phyloP scores from a whole-genome alignment of 1,284 basidiomycete species.

The Boletus subluridellus region DNA sequence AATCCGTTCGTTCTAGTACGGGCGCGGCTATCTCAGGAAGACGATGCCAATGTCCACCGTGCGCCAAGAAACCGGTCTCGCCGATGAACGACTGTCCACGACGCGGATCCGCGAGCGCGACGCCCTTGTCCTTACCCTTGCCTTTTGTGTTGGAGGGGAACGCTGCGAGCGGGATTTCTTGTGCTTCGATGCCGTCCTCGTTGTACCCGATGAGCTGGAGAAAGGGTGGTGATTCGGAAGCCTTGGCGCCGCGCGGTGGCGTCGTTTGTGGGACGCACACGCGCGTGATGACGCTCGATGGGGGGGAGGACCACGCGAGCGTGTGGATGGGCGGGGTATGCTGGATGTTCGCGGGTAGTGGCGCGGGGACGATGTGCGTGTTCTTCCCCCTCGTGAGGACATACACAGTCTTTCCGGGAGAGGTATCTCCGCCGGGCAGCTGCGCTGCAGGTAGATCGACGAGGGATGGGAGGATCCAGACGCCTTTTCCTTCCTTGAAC shows the following conservation, averaged over 20 bases:
- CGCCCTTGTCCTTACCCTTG: conserved; percentile 38
- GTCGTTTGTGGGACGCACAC: conserved; percentile 38
- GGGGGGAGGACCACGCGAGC: conserved; percentile 57
- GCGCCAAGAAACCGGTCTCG: conserved; percentile 58
- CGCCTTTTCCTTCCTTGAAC: conserved; percentile 42
- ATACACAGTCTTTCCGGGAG: conserved; percentile 44
- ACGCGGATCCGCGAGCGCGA: conserved; percentile 46
- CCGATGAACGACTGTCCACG: conserved; percentile 61
- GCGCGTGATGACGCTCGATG: conserved; percentile 54
- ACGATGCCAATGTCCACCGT: conserved; percentile 70
- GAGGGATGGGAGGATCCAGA: conserved; percentile 54
- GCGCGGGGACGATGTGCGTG: conserved; percentile 65
- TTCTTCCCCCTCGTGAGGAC: conserved; percentile 65
- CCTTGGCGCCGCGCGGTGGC: neutral
- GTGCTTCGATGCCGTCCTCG: conserved; percentile 66
- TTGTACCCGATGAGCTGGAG: conserved; percentile 66
- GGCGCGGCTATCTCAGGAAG: conserved; percentile 38
- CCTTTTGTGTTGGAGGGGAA: conserved; percentile 23
- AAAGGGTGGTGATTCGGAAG: conserved; percentile 34
- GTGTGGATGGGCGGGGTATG: conserved; percentile 48
- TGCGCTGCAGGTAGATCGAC: conserved; percentile 46
- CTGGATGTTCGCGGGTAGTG: conserved; percentile 55
- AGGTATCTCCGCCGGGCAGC: conserved; percentile 12
- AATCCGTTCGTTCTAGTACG: conserved; percentile 38
- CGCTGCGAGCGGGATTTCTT: conserved; percentile 51